Evolutionary conservation across 768 basidiomycete genomes (phyloP), one percentile per base, ranked within the genome.

Genomic region (Peribolospora baueri): DNA sequence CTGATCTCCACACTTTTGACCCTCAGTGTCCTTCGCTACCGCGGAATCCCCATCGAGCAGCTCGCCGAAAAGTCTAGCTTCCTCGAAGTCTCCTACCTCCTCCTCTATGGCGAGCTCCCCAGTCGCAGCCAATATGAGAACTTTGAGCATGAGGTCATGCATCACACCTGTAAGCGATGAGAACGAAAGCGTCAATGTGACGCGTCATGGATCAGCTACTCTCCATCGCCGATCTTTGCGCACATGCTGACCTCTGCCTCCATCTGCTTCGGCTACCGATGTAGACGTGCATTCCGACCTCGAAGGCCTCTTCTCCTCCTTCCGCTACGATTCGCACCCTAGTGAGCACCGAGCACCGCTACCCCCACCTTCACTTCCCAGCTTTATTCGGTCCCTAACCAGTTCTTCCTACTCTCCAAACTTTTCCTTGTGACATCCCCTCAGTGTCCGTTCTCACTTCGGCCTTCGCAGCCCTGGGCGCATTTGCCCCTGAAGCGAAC

Each of bases 41-140:
- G 85, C 68, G 87, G 87, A 25, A 88, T 87, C 65, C 86, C 87
- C 11, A 90, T 91, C 60, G 87, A 91, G 63, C 82, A 88, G 63
- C 78, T 91, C 41, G 85, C 86, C 0, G 70, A 76, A 39, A 74
- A 78, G 55, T 85, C 82, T 0, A 77, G 74, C 2, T 85, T 85
- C 69, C 74, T 87, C 49, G 86, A 91, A 66, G 74, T 75, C 13
- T 77, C 84, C 5, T 88, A 90, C 66, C 77, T 91, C 36, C 77
- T 91, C 63, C 43, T 91, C 42, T 91, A 90, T 60, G 87, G 87
- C 9, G 72, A 77, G 6, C 74, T 91, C 10, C 87, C 87, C 0
- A 74, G 75, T 14, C 52, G 60, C 0, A 53, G 58, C 1, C 82
- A 88, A 62, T 76, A 73, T 61, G 66, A 70, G 41, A 63, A 73